A percentile compares a stretch with the other conserved stretches of the same genome.
Conservation (phyloP, 2,329 filamentous ascomycete species). For the Monilinia fructicola region DNA sequence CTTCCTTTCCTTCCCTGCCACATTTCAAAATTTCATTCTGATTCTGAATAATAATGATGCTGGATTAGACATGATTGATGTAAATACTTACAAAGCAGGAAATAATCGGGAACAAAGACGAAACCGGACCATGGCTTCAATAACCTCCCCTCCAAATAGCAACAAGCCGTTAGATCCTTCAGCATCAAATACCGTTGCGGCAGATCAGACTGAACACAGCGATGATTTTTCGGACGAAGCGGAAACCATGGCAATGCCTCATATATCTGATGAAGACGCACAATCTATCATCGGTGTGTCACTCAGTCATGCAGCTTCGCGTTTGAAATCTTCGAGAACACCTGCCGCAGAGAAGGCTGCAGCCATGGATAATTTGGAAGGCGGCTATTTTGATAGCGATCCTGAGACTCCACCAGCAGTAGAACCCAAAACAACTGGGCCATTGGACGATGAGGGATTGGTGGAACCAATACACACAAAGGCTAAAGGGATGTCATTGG, state of each 20-base stretch:
- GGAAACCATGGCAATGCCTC: slow-evolving; percentile 31
- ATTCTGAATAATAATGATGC: background rate
- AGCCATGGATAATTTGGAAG: slow-evolving; percentile 53
- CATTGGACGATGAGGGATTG: slow-evolving; percentile 8
- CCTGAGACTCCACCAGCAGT: slow-evolving; percentile 35
- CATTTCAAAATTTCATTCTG: background rate
- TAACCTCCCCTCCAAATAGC: background rate
- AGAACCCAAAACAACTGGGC: background rate
- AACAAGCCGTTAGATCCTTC: background rate
- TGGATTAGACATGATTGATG: background rate
- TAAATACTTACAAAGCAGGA: slow-evolving; percentile 5
- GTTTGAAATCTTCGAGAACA: slow-evolving; percentile 54
- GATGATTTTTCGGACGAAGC: slow-evolving; percentile 29
- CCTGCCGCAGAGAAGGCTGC: slow-evolving; percentile 59
- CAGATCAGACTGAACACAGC: slow-evolving; percentile 24
- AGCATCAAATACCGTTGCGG: slow-evolving; percentile 22
- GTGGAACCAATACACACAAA: background rate
- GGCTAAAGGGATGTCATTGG: slow-evolving; percentile 24
- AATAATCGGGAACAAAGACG: slow-evolving; percentile 21
- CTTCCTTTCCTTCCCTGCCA: slow-evolving; percentile 11
- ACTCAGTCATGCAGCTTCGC: slow-evolving; percentile 56
- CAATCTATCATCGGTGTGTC: slow-evolving; percentile 60
- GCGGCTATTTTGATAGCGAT: slow-evolving; percentile 43
- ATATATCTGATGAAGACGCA: slow-evolving; percentile 50
- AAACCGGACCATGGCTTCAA: slow-evolving; percentile 18